A percentile compares a stretch with the other conserved stretches of the same genome.
phyloP scores from a whole-genome alignment of 805 yeast genomes.

The Pichia californica region DNA sequence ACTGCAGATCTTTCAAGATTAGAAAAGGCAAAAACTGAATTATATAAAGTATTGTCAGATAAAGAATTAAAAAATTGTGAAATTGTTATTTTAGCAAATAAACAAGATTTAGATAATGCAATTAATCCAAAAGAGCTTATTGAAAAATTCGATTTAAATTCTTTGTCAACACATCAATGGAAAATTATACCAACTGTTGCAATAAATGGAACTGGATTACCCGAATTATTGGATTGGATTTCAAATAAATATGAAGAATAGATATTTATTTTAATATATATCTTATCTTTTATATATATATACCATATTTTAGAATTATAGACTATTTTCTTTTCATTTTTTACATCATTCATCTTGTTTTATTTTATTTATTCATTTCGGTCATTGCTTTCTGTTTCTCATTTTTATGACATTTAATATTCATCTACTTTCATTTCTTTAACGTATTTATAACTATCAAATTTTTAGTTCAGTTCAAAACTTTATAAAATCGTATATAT shows the following conservation, averaged over 20 bases:
- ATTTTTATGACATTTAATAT: no score
- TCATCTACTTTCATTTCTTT: no score
- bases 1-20: conserved; percentile 66
- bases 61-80: conserved; percentile 77
- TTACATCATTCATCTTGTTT: no score
- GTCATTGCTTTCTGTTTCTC: no score
- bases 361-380: no score
- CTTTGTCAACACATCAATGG: conserved; percentile 69
- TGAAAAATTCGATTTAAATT: conserved; percentile 57
- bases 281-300: no score
- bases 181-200: conserved; percentile 90
- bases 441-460: no score
- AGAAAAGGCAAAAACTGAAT: conserved; percentile 70
- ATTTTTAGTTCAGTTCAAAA: no score
- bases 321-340: no score
- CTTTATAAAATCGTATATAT: no score
- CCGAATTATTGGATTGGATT: conserved; percentile 85
- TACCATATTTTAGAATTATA: no score
- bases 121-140: conserved; percentile 76
- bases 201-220: conserved; percentile 81
- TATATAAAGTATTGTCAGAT: conserved; percentile 72
- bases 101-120: conserved; percentile 71
- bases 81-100: conserved; percentile 80
- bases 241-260: conserved; percentile 32
- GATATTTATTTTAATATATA: no score